Evolutionary conservation across 495 filamentous ascomycete species (phyloP).

Genomic region (Niebla homalea): DNA sequence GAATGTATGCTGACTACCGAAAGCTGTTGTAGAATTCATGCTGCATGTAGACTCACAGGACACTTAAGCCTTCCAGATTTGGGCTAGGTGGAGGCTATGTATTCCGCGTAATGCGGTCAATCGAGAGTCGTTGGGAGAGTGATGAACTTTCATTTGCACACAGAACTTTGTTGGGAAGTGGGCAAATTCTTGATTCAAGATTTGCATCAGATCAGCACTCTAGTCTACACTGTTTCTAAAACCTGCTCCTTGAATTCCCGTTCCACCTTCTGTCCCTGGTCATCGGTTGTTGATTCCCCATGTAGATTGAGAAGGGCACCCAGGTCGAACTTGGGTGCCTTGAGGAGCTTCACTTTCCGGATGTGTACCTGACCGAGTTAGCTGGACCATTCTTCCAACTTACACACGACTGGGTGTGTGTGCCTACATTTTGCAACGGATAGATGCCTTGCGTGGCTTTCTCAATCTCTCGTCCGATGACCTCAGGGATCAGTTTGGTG

Average conservation of each 20-base stretch:
- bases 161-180: no score
- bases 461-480: conserved; percentile 98
- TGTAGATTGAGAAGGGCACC: conserved; percentile 87
- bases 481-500: conserved; percentile 95
- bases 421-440: conserved; percentile 81
- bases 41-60: conserved; percentile 33
- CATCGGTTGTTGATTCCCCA: conserved; percentile 92
- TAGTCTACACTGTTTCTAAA: conserved; percentile 72
- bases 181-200: no score
- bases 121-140: no score
- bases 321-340: conserved; percentile 96
- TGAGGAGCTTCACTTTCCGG: conserved; percentile 98
- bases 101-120: no score
- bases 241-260: conserved; percentile 97
- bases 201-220: neutral
- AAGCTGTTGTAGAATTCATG: conserved; percentile 52
- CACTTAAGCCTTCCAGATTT: neutral
- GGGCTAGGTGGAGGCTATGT: no score
- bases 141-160: no score
- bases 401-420: no score
- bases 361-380: conserved; percentile 73
- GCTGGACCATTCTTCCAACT: conserved; percentile 12
- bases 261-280: conserved; percentile 96
- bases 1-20: neutral
- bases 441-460: conserved; percentile 99